Conservation (phyloP, 1,139 yeast genomes). For the Geotrichum bryndzae region DNA sequence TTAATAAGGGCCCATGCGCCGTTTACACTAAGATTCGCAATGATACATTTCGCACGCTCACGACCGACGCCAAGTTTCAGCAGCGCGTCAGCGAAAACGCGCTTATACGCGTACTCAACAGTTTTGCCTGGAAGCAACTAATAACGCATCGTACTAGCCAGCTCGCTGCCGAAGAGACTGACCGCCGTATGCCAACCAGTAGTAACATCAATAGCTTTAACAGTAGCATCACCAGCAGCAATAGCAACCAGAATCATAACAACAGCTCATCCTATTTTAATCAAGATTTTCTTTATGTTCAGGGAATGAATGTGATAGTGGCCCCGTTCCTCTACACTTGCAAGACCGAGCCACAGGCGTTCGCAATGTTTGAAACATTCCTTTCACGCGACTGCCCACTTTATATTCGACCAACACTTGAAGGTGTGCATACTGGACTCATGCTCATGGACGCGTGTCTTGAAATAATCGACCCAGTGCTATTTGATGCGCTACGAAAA, state of each 20-base stretch:
- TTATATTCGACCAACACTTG: slow-evolving; percentile 69
- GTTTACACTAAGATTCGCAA: slow-evolving; percentile 69
- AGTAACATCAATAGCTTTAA: not conserved
- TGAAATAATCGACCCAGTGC: slow-evolving; percentile 64
- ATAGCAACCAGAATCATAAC: slow-evolving; percentile 2
- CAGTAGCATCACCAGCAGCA: not conserved
- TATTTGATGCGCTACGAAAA: slow-evolving; percentile 54
- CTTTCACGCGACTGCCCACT: slow-evolving; percentile 63
- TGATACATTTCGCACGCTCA: slow-evolving; percentile 82
- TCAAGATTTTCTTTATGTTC: slow-evolving; percentile 50
- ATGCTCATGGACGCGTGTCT: slow-evolving; percentile 60
- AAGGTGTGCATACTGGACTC: slow-evolving; percentile 79
- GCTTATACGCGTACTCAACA: slow-evolving; percentile 62
- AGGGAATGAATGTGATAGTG: slow-evolving; percentile 81
- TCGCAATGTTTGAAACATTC: slow-evolving; percentile 57
- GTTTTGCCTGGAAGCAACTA: slow-evolving; percentile 53
- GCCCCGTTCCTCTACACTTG: slow-evolving; percentile 80
- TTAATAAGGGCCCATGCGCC: slow-evolving; percentile 51
- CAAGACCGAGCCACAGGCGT: slow-evolving; percentile 83
- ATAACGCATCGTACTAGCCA: slow-evolving; percentile 11
- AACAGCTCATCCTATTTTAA: slow-evolving; percentile 2
- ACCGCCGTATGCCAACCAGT: slow-evolving; percentile 5
- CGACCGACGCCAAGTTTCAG: slow-evolving; percentile 65
- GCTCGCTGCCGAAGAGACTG: slow-evolving; percentile 3
- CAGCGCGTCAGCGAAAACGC: slow-evolving; percentile 62